Percentiles rank a stretch among this genome's conserved stretches.
Conservation (phyloP, 768 basidiomycete genomes). For the Leucosporidium creatinivorum region DNA sequence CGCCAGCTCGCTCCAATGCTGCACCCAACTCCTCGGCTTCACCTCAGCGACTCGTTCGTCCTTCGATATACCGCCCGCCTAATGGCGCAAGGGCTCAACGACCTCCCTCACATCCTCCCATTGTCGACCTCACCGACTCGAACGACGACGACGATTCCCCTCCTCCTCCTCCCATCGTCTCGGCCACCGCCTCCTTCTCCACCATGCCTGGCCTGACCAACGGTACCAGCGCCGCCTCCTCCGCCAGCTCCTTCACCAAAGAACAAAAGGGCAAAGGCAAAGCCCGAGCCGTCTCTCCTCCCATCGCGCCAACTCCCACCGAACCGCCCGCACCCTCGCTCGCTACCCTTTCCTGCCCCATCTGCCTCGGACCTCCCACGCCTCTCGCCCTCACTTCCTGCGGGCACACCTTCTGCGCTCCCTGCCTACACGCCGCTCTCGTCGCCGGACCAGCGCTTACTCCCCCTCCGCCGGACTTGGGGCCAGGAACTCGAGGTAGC, state of each 20-base stretch:
- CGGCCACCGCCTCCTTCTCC: no score
- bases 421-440: slow-evolving; percentile 31
- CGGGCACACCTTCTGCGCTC: slow-evolving; percentile 34
- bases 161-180: no score
- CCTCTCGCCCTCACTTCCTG: slow-evolving; percentile 32
- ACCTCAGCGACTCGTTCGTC: no score
- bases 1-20: no score
- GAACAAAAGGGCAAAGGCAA: slow-evolving; percentile 22
- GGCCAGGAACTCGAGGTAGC: background rate
- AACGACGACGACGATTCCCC: background rate
- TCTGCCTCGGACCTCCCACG: slow-evolving; percentile 28
- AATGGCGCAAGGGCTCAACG: no score
- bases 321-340: slow-evolving; percentile 12
- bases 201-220: no score
- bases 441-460: slow-evolving; percentile 26
- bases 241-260: background rate
- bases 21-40: no score
- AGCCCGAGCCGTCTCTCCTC: background rate
- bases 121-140: background rate
- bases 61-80: no score
- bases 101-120: no score
- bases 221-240: background rate
- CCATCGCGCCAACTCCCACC: background rate
- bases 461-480: slow-evolving; percentile 8
- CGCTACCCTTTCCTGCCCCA: slow-evolving; percentile 29